Base-by-base conservation (phyloP, 208 protist species). In the Leishmania major region DNA sequence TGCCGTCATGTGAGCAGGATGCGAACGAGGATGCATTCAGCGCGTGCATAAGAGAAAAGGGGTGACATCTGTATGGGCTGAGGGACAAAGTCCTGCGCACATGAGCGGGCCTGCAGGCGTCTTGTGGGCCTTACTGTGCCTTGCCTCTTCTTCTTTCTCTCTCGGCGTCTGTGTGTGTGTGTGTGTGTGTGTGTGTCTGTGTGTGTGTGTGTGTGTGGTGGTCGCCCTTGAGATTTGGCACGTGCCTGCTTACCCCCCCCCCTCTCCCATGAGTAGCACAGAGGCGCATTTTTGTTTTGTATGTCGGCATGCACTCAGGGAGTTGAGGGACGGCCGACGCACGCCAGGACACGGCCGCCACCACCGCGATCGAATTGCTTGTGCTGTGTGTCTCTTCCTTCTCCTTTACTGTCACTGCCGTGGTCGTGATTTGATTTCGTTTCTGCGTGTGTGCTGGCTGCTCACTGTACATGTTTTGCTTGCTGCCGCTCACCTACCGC, bases 241-340 rank as follows among this genome's bases (percentile, higher is more conserved):
- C 17, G 19, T 43, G 47, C 15, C 37, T 19, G 37, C 73, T 55
- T 77, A 47, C 47, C 62, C 59, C 47, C 19, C 8, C 45, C 45
- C 13, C 28, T 67, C 17, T 40, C 10, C 51, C 74, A 78, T 64
- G 49, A 49, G 49, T 53, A 37, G 25, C 53, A 75, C 71, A 69
- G 31, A 69, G 13, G 31, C 13, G 62, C 62, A 57, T 62, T 37
- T 87, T 55, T 69, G 19, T 59, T 62, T 88, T 86, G 25, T 78
- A 62, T 76, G 49, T 74, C 51, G 53, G 62, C 25, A 70, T 53
- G 37, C 73, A n/a, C 76, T 45, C 43, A 43, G 31, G 62, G 62
- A 40, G 31, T 40, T 69, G 62, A 40, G 62, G 62, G 31, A 31
- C 35, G 37, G 78, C 37, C n/a, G 43, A 55, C 67, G 37, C n/a